Conservation (phyloP, 1,139 yeast genomes). For the Nakaseomyces kungkrabaensis region DNA sequence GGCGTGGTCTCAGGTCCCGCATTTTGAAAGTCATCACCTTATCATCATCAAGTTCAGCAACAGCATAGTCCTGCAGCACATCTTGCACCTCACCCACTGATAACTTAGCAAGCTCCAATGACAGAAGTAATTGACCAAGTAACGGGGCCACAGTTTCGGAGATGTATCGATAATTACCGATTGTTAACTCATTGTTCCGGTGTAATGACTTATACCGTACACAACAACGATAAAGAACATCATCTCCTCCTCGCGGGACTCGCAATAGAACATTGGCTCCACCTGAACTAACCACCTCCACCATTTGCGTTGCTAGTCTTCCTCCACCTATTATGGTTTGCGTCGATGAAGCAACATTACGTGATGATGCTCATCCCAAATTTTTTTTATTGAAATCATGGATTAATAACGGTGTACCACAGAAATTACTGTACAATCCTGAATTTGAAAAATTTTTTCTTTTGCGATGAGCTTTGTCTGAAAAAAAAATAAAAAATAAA, state of each 20-base stretch:
- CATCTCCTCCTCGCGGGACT: slow-evolving; percentile 7
- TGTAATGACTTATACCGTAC: slow-evolving; percentile 14
- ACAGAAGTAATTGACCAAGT: slow-evolving; percentile 13
- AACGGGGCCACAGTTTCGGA: slow-evolving; percentile 7
- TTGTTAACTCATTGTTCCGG: slow-evolving; percentile 18
- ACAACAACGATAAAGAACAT: slow-evolving; percentile 19
- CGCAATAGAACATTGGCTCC: slow-evolving; percentile 21
- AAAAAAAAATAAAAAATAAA: too few relatives aligned
- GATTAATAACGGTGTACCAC: background rate
- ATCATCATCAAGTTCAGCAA: slow-evolving; percentile 9
- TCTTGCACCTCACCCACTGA: slow-evolving; percentile 2
- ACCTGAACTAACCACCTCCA: slow-evolving; percentile 17
- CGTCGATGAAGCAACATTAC: too few relatives aligned
- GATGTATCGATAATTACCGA: slow-evolving; percentile 16
- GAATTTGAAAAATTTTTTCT: too few relatives aligned
- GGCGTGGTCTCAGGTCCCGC: slow-evolving; percentile 12
- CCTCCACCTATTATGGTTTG: too few relatives aligned
- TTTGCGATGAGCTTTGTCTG: too few relatives aligned
- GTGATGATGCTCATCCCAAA: too few relatives aligned
- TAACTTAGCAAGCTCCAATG: slow-evolving; percentile 12
- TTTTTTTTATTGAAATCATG: too few relatives aligned
- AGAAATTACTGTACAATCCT: too few relatives aligned
- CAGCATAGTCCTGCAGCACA: slow-evolving; percentile 4
- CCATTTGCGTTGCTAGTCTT: too few relatives aligned
- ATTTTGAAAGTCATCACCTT: slow-evolving; percentile 12